Base-by-base conservation (phyloP, 2,329 filamentous ascomycete species). In the Leptographium flavum region DNA sequence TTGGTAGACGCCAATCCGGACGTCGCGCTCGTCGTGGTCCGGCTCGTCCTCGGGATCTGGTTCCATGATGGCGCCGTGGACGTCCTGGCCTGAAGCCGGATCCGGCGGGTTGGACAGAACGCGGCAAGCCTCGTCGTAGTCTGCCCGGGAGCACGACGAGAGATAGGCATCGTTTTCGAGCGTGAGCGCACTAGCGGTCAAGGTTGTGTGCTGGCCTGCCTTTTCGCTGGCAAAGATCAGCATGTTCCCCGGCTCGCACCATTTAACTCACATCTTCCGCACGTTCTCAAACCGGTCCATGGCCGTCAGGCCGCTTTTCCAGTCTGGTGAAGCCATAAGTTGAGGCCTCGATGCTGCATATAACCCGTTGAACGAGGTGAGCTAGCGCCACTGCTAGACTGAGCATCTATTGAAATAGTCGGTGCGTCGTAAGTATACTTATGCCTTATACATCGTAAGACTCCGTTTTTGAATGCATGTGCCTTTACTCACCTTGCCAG, bases 91-190 rank as follows among this genome's bases (percentile, higher is more conserved):
- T 2, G 13, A 13, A 2, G 38, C 23, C 3, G 19, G n/a, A n/a
- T n/a, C 17, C 13, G 22, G 38, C 1, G 46, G 47, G 3, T 23
- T 21, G 2, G 47, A 35, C 7, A 50, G 43, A 4, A 48, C 35
- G 9, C 46, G 47, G 53, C 69, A 73, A 25, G 65, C 63, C 40
- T 62, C 58, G 49, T 73, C 65, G 49, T 79, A 79, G 52, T 79
- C 71, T 47, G 75, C 68, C 81, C 86, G 63, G 31, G 76, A 77
- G 22, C 63, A 54, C 11, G 79, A 75, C 36, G 64, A 62, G 37
- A 73, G 68, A 53, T 77, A 83, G 13, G 79, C 76, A 11, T 72
- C 68, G 39, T 73, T 74, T 60, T 94, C 87, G 35, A 78, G 63
- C 39, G 70, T 60, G 55, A 81, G 81, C 19, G 84, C 85, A 33